phyloP scores from a whole-genome alignment of 148 eudicot species.

The Persicaria maculosa region DNA sequence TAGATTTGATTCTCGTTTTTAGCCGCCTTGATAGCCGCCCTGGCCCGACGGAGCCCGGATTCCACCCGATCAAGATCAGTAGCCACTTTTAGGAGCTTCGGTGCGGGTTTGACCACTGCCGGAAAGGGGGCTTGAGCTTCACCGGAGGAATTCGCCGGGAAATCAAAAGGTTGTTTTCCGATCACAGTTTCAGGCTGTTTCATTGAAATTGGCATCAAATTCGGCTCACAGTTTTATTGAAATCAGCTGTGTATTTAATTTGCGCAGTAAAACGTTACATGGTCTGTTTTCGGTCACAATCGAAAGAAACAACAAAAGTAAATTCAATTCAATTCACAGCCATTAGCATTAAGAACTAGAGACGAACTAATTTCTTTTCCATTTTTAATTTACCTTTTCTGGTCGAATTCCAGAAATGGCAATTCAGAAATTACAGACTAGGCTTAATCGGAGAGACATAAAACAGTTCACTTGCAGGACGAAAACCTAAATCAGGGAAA shows the following conservation, averaged over 20 bases:
- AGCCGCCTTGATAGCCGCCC: constrained; percentile 46
- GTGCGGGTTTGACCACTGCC: background rate
- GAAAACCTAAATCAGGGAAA: background rate
- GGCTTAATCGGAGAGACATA: background rate
- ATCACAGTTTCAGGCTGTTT: constrained; percentile 18
- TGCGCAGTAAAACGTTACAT: background rate
- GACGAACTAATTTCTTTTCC: too few species aligned
- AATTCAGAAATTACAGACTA: background rate
- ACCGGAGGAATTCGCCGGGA: constrained; percentile 15
- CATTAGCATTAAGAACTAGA: too few species aligned
- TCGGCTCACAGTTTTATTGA: background rate
- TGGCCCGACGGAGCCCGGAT: constrained; percentile 41
- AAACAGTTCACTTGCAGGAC: background rate
- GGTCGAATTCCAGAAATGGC: background rate
- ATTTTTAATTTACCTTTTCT: too few species aligned
- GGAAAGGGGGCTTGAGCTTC: constrained; percentile 14
- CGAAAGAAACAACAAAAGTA: background rate
- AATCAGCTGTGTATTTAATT: constrained; percentile 1
- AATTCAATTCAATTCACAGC: background rate
- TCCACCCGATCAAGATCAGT: constrained; percentile 45
- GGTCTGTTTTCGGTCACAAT: background rate
- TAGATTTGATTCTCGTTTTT: constrained; percentile 17
- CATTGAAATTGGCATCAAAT: background rate
- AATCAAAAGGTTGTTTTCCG: background rate
- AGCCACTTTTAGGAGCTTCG: constrained; percentile 16